A percentile compares a stretch with the other conserved stretches of the same genome.
Evolutionary conservation across 352 stramenopile genomes (phyloP).

Genomic region (Phytopythium montanum): DNA sequence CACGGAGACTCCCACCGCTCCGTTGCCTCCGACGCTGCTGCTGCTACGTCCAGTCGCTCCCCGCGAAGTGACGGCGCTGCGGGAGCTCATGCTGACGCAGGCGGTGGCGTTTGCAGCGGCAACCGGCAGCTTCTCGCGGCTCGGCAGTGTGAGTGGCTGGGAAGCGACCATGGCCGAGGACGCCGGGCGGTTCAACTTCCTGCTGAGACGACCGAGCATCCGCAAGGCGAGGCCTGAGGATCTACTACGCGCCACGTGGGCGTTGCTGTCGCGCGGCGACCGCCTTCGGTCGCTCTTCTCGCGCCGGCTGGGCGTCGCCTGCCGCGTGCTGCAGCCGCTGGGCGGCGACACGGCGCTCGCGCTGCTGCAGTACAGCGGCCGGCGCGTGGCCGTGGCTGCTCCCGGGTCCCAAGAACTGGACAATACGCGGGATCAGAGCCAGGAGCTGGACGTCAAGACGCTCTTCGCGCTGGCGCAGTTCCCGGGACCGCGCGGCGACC

Average conservation of each 20-base stretch:
- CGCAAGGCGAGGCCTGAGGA: neutral
- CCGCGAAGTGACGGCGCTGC: neutral
- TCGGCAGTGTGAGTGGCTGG: conserved; percentile 5
- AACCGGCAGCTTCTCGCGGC: neutral
- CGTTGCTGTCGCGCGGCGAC: neutral
- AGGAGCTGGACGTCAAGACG: neutral
- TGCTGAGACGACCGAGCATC: neutral
- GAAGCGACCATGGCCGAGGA: neutral
- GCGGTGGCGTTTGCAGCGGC: neutral
- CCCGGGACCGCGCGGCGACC: conserved; percentile 3
- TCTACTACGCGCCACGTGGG: neutral
- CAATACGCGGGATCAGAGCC: neutral
- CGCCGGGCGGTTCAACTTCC: conserved; percentile 1
- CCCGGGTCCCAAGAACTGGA: neutral
- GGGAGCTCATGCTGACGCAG: neutral
- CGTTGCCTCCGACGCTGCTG: neutral
- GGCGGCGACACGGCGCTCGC: conserved; percentile 8
- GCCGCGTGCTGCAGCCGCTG: conserved; percentile 5
- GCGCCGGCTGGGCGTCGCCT: neutral
- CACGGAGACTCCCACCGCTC: neutral
- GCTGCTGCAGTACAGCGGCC: conserved; percentile 5
- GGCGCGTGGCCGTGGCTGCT: neutral
- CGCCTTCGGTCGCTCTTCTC: conserved; percentile 5
- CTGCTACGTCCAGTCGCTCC: neutral
- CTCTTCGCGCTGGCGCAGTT: conserved; percentile 6